Evolutionary conservation across 352 stramenopile genomes (phyloP).

Genomic region (Halophytophthora polymorphica): DNA sequence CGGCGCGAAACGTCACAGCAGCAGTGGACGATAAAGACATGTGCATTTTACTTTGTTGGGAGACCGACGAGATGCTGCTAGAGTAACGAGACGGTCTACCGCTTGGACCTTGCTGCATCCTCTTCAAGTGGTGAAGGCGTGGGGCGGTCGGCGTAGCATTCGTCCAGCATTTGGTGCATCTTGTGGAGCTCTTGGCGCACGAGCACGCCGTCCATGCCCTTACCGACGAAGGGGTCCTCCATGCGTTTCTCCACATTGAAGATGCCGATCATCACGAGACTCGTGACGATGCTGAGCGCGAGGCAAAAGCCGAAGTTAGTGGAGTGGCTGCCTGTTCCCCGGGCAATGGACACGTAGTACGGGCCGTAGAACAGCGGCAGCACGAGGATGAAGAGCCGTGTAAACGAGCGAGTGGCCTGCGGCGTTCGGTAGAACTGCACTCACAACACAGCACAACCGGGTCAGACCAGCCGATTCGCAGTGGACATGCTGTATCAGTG

Average conservation of each 20-base stretch:
- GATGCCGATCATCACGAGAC: conserved; percentile 80
- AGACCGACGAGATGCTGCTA: too few relatives aligned
- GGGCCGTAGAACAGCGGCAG: conserved; percentile 82
- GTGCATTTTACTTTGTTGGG: too few relatives aligned
- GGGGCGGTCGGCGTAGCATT: conserved; percentile 37
- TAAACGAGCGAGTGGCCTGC: conserved; percentile 84
- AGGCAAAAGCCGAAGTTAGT: conserved; percentile 81
- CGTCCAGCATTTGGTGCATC: conserved; percentile 54
- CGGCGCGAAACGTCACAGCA: too few relatives aligned
- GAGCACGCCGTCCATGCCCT: conserved; percentile 65
- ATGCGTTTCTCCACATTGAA: conserved; percentile 85
- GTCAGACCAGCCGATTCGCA: too few relatives aligned
- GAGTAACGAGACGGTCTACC: too few relatives aligned
- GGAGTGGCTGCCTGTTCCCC: conserved; percentile 43
- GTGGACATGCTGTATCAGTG: too few relatives aligned
- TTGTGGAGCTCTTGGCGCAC: conserved; percentile 51
- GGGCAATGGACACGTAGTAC: conserved; percentile 83
- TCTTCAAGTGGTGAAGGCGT: too few relatives aligned
- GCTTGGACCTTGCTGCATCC: too few relatives aligned
- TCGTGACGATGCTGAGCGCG: conserved; percentile 69
- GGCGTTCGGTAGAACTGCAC: conserved; percentile 81
- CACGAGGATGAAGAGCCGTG: conserved; percentile 79
- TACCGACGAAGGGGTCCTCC: conserved; percentile 76
- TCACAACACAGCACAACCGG: too few relatives aligned
- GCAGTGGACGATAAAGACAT: too few relatives aligned